These are phyloP conservation scores for Penicillium sp. DNA, from an alignment of 2,329 filamentous ascomycete genomes.

Conservation along the genomic window DNA sequence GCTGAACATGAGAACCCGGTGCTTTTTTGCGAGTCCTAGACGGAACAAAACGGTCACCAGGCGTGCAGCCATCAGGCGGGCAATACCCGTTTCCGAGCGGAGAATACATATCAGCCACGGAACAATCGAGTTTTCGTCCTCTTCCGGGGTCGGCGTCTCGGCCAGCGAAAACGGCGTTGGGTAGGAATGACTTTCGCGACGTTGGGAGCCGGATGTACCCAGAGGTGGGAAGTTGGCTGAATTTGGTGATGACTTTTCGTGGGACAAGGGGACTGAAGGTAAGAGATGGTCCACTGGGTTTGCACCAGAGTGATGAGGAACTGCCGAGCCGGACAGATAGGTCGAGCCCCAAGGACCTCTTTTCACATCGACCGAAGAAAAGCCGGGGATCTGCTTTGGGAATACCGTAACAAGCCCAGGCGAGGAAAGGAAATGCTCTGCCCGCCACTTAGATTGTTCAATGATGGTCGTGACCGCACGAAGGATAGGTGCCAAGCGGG, in stretches of 20 bases:
- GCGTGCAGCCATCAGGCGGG: constrained; percentile 70
- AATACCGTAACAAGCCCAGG: constrained; percentile 72
- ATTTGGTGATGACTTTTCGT: constrained; percentile 34
- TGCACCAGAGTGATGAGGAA: constrained; percentile 50
- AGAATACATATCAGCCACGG: constrained; percentile 73
- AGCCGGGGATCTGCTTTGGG: constrained; percentile 58
- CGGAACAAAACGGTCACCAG: constrained; percentile 72
- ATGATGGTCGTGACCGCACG: constrained; percentile 79
- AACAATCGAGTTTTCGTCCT: constrained; percentile 71
- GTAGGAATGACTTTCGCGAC: constrained; percentile 42
- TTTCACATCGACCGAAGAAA: constrained; percentile 54
- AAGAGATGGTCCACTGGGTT: constrained; percentile 70
- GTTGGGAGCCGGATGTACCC: constrained; percentile 45
- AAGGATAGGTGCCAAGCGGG: constrained; percentile 70
- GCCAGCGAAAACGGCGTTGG: constrained; percentile 38
- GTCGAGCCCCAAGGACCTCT: constrained; percentile 58
- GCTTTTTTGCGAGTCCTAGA: constrained; percentile 67
- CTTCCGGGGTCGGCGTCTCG: constrained; percentile 54
- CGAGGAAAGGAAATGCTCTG: constrained; percentile 71
- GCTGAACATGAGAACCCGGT: constrained; percentile 67
- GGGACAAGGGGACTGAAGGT: constrained; percentile 51
- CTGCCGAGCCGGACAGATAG: constrained; percentile 57
- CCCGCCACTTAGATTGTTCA: constrained; percentile 76
- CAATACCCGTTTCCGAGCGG: constrained; percentile 61
- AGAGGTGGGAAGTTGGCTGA: constrained; percentile 59